Conservation (phyloP, 768 basidiomycete genomes). For the Termitomyces sp. region DNA sequence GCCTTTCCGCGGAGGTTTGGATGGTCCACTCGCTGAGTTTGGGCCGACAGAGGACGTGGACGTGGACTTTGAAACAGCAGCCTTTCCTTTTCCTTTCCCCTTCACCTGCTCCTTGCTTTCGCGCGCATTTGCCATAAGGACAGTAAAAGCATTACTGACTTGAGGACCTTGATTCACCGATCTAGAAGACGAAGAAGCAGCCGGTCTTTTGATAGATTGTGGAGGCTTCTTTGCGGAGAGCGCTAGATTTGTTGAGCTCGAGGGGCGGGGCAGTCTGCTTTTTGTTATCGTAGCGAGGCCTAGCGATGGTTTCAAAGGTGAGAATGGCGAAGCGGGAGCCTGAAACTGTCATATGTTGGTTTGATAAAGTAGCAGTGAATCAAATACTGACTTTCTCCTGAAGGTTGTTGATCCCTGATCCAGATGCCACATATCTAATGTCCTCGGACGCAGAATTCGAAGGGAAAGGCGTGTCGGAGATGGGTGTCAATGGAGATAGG, state of each 20-base stretch:
- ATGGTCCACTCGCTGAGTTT: slow-evolving; percentile 1
- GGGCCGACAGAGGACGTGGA: slow-evolving; percentile 5
- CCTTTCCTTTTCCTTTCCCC: slow-evolving; percentile 20
- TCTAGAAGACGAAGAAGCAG: slow-evolving; percentile 5
- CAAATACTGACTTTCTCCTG: slow-evolving; percentile 18
- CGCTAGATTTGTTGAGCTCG: slow-evolving; percentile 10
- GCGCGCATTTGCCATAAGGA: slow-evolving; percentile 26
- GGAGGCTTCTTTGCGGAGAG: not conserved
- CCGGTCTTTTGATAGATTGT: not conserved
- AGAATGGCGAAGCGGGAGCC: not conserved
- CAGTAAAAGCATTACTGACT: slow-evolving; percentile 23
- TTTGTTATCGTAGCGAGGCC: slow-evolving; percentile 13
- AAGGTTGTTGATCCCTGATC: slow-evolving; percentile 19
- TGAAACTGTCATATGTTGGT: not conserved
- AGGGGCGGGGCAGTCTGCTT: slow-evolving; percentile 31
- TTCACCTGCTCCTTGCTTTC: slow-evolving; percentile 13
- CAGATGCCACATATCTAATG: slow-evolving; percentile 17
- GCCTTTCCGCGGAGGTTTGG: slow-evolving; percentile 3
- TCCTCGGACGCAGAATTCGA: slow-evolving; percentile 12
- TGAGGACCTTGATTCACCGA: slow-evolving; percentile 10
- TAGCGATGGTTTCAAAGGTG: slow-evolving; percentile 12
- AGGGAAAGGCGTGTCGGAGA: slow-evolving; percentile 41
- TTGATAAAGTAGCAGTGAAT: not conserved
- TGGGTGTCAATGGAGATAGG: slow-evolving; percentile 45
- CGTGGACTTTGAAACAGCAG: slow-evolving; percentile 6